Evolutionary conservation across 768 basidiomycete species (phyloP), one percentile per base, ranked within the genome.

Genomic region (Paxillus involutus): DNA sequence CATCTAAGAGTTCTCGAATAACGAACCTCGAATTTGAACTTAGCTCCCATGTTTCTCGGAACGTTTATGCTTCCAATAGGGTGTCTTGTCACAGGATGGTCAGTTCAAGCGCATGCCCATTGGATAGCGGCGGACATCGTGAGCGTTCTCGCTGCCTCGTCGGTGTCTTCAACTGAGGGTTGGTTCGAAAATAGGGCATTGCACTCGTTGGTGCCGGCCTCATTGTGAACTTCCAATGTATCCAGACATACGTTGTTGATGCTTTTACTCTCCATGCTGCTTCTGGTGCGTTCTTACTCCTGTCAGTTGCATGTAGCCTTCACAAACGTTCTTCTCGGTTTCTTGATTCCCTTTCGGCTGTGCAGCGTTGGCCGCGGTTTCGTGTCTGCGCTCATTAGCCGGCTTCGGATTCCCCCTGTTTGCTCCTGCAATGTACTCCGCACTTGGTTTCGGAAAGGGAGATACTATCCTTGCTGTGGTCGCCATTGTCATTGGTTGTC

Each of bases 331-430:
- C 21, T 21, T 21, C 21, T 21, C 21, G 21, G 55, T 21, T 45
- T 43, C 47, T 17, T 63, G 21, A n/a, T n/a, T n/a, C n/a, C n/a
- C n/a, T n/a, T n/a, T n/a, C 33, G 12, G 12, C 33, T 1, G 1
- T 69, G 53, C 51, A 81, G 85, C 87, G 3, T 70, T 91, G 10
- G 87, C 87, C 0, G 86, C 87, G 0, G 81, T 82, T 17, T 71
- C 84, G 0, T 85, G 69, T 63, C 64, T 89, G 13, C 82, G 89
- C 24, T 82, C 85, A 0, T 51, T 89, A 0, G 80, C 82, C 1
- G 89, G 89, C 0, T 91, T 89, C 49, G 83, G 78, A 1, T 90
- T 92, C 63, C 90, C 89, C 2, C 70, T 91, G n/a, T 91, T 91
- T 59, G 86, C 84, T 3, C 83, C 85, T 17, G 73, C 78, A 36